Conservation (phyloP, 768 basidiomycete genomes). For the Agrocybe praecox region DNA sequence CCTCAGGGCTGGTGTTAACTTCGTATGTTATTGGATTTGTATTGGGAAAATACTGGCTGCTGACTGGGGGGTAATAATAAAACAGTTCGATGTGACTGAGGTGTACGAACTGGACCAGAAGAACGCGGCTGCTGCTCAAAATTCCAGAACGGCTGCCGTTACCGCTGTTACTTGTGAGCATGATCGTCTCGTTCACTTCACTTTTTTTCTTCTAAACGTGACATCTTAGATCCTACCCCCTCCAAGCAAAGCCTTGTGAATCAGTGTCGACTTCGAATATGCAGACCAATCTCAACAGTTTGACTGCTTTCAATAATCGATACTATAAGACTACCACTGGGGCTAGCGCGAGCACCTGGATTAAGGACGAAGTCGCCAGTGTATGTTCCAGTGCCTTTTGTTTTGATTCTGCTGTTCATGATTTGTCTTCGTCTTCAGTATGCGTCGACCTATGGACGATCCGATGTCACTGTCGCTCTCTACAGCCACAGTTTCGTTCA, state of each 20-base stretch:
- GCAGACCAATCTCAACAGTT: constrained; percentile 33
- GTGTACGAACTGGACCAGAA: constrained; percentile 35
- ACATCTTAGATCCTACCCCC: constrained; percentile 28
- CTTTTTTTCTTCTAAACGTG: neutral
- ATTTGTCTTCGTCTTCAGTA: constrained; percentile 17
- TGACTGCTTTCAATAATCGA: constrained; percentile 44
- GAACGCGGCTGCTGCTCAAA: constrained; percentile 7
- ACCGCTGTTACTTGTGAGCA: constrained; percentile 30
- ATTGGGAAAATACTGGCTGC: too few relatives aligned
- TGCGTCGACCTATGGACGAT: constrained; percentile 21
- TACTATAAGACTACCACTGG: constrained; percentile 43
- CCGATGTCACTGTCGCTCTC: constrained; percentile 28
- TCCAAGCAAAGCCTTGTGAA: constrained; percentile 30
- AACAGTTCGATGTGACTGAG: constrained; percentile 45
- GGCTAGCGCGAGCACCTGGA: constrained; percentile 38
- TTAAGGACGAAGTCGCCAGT: constrained; percentile 31
- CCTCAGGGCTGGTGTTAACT: constrained; percentile 32
- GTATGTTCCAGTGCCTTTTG: constrained; percentile 18
- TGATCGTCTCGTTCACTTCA: neutral
- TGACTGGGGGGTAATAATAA: too few relatives aligned
- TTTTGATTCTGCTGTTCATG: neutral
- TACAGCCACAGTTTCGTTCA: constrained; percentile 37
- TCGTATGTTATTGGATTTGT: constrained; percentile 29
- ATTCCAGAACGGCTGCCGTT: constrained; percentile 15
- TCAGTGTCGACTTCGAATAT: constrained; percentile 33